Percentiles rank a stretch among this genome's conserved stretches.
These are phyloP conservation scores for Euphorbia corollata DNA, from an alignment of 441 rosid species.

Conservation along the genomic window DNA sequence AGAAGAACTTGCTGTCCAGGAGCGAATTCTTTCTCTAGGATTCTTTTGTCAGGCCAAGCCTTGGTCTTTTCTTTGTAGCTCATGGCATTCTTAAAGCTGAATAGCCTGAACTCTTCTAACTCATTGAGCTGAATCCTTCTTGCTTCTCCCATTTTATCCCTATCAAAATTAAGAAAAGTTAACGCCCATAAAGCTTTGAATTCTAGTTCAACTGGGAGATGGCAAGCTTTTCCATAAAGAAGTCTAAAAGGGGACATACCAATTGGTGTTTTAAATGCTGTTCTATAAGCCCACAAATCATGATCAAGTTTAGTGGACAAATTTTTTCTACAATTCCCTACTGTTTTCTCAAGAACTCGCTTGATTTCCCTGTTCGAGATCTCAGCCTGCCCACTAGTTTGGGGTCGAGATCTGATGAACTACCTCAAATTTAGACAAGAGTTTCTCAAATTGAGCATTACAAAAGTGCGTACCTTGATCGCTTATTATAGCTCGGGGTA, in stretches of 20 bases:
- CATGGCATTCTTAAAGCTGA: neutral
- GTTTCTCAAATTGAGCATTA: neutral
- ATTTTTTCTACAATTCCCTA: neutral
- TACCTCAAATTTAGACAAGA: neutral
- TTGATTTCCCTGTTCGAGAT: neutral
- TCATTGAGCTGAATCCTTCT: neutral
- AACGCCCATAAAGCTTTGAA: neutral
- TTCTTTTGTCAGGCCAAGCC: neutral
- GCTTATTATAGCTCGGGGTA: neutral
- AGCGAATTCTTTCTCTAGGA: neutral
- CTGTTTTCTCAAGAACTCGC: neutral
- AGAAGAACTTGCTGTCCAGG: neutral
- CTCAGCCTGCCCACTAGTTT: neutral
- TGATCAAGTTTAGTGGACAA: neutral
- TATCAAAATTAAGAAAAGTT: neutral
- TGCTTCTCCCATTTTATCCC: neutral
- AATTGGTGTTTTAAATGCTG: neutral
- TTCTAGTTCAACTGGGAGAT: neutral
- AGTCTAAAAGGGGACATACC: neutral
- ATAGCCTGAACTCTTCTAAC: neutral
- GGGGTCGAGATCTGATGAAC: neutral
- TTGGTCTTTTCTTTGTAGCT: neutral
- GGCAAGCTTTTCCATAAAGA: neutral
- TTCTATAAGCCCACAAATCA: neutral
- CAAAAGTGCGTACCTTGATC: neutral